Percentiles rank a stretch among this genome's conserved stretches.
phyloP scores from a whole-genome alignment of 2,329 filamentous ascomycete species.

The Penicillium janthinellum region DNA sequence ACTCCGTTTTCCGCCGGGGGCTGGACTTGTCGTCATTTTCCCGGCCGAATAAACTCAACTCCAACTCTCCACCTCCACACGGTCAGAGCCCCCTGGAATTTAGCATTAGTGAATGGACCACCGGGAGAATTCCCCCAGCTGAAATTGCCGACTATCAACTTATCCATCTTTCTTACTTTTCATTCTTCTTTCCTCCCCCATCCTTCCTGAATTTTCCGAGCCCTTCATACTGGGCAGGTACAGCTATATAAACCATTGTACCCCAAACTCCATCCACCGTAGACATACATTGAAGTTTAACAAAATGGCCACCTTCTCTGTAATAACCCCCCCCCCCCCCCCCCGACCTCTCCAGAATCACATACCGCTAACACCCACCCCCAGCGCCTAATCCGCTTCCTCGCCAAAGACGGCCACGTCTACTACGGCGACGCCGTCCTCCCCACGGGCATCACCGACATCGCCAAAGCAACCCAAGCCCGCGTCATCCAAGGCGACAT shows the following conservation, averaged over 20 bases:
- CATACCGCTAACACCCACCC: neutral
- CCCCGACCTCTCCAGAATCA: neutral
- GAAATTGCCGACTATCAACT: neutral
- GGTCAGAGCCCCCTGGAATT: neutral
- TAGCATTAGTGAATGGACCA: neutral
- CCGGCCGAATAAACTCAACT: conserved; percentile 30
- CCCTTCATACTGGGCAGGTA: neutral
- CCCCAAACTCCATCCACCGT: no score
- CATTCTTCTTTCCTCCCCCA: neutral
- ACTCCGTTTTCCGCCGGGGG: conserved; percentile 29
- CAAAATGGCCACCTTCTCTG: conserved; percentile 52
- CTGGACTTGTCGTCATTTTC: conserved; percentile 17
- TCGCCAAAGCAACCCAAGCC: conserved; percentile 63
- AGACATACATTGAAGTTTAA: neutral
- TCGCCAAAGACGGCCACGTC: conserved; percentile 67
- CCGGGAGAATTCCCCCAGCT: neutral
- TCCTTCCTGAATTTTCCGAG: neutral
- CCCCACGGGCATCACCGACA: conserved; percentile 60
- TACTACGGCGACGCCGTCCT: conserved; percentile 77
- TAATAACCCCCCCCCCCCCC: conserved; percentile 33
- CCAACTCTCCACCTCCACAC: no score
- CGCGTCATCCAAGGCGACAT: conserved; percentile 66
- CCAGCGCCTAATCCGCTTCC: conserved; percentile 72
- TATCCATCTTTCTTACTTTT: neutral
- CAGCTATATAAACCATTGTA: neutral